Evolutionary conservation across 148 eudicot genomes (phyloP).

Genomic region (Rhododendron molle): DNA sequence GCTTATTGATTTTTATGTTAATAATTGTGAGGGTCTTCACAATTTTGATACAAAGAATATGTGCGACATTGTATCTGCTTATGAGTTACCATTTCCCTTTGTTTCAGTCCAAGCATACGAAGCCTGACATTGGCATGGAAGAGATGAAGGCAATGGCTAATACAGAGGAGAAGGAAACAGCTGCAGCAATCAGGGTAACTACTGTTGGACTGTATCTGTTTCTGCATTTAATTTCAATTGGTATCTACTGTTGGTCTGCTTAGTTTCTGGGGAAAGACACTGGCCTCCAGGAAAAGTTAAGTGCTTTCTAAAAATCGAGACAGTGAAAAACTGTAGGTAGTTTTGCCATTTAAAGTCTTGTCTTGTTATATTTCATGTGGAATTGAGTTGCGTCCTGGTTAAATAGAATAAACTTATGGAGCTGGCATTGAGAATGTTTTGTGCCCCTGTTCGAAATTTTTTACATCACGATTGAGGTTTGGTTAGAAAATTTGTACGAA

Average conservation of each 20-base stretch:
- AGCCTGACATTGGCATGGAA: not conserved
- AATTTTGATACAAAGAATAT: no score
- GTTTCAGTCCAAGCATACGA: not conserved
- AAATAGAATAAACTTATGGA: not conserved
- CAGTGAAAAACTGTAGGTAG: not conserved
- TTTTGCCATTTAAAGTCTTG: not conserved
- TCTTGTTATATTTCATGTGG: not conserved
- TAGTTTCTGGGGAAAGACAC: not conserved
- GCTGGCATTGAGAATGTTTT: not conserved
- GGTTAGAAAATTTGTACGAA: not conserved
- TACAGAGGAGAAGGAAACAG: conserved; percentile 1
- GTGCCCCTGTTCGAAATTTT: not conserved
- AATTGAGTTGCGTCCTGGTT: not conserved
- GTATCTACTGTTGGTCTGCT: not conserved
- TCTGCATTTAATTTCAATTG: not conserved
- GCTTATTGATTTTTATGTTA: no score
- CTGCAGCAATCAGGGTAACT: not conserved
- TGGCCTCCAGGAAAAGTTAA: not conserved
- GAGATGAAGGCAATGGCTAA: conserved; percentile 5
- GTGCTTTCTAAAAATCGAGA: not conserved
- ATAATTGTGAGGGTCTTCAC: no score
- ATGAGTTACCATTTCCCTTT: not conserved
- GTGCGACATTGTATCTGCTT: no score
- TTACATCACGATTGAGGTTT: not conserved
- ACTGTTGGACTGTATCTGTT: not conserved